Evolutionary conservation across 495 filamentous ascomycete genomes (phyloP).

Genomic region (Penicillium bialowiezense): DNA sequence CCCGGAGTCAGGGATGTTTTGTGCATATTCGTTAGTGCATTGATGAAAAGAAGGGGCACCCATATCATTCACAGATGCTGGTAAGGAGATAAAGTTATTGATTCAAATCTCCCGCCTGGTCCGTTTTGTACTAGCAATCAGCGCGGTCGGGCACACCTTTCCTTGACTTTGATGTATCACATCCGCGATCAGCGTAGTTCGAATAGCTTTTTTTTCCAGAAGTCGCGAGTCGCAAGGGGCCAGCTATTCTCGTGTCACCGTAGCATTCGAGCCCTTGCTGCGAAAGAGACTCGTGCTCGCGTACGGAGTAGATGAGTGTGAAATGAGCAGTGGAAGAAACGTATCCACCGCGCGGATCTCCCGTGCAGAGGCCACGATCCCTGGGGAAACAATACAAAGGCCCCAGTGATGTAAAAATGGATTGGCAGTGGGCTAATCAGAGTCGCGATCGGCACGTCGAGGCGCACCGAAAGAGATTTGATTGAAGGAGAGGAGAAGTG

Average conservation of each 20-base stretch:
- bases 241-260: not conserved
- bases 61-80: no score
- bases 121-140: no score
- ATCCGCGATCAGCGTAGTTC: no score
- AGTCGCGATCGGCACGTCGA: not conserved
- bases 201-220: not conserved
- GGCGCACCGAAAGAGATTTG: not conserved
- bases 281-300: not conserved
- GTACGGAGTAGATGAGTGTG: not conserved
- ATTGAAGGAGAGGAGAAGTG: conserved; percentile 2
- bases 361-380: not conserved
- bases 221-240: not conserved
- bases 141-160: no score
- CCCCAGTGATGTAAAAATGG: no score
- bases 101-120: no score
- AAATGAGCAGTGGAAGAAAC: not conserved
- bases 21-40: no score
- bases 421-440: no score
- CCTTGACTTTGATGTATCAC: no score
- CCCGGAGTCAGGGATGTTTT: no score
- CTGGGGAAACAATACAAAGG: not conserved
- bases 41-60: no score
- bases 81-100: not conserved
- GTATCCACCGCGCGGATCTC: not conserved
- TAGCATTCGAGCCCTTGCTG: not conserved